Evolutionary conservation across 78 protist species (phyloP).

Genomic region (Polysphondylium violaceum): DNA sequence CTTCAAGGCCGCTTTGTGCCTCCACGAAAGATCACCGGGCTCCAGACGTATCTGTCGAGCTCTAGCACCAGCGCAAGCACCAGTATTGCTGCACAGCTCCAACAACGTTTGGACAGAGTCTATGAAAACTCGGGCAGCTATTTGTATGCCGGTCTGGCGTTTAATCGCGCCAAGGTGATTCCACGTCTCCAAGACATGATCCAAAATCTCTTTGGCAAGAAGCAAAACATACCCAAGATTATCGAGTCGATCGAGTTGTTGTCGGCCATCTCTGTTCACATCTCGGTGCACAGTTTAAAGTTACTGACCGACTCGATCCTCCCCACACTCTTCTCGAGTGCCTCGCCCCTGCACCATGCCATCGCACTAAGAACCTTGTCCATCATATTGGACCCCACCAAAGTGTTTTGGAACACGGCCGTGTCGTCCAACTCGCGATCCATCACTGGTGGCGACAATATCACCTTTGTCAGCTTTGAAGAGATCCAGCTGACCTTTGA

Average conservation of each 20-base stretch:
- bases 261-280: slow-evolving; percentile 55
- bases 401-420: slow-evolving; percentile 66
- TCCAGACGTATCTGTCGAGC: slow-evolving; percentile 43
- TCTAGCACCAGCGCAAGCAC: background rate
- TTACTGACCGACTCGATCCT: slow-evolving; percentile 49
- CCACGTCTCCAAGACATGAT: slow-evolving; percentile 70
- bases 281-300: slow-evolving; percentile 54
- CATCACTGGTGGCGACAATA: slow-evolving; percentile 2
- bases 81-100: slow-evolving; percentile 59
- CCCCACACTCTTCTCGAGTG: slow-evolving; percentile 28
- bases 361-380: slow-evolving; percentile 59
- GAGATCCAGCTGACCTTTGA: slow-evolving; percentile 62
- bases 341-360: slow-evolving; percentile 28
- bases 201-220: slow-evolving; percentile 55
- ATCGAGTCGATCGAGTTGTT: slow-evolving; percentile 54
- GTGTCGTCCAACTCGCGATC: slow-evolving; percentile 19
- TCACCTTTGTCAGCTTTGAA: slow-evolving; percentile 46
- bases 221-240: slow-evolving; percentile 30
- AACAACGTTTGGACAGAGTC: slow-evolving; percentile 62
- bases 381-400: slow-evolving; percentile 52
- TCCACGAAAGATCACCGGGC: slow-evolving; percentile 56
- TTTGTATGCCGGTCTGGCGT: slow-evolving; percentile 33
- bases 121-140: slow-evolving; percentile 62
- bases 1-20: slow-evolving; percentile 74
- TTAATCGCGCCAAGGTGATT: slow-evolving; percentile 59